Conservation (phyloP, 768 basidiomycete species). For the Tylopilus felleus region DNA sequence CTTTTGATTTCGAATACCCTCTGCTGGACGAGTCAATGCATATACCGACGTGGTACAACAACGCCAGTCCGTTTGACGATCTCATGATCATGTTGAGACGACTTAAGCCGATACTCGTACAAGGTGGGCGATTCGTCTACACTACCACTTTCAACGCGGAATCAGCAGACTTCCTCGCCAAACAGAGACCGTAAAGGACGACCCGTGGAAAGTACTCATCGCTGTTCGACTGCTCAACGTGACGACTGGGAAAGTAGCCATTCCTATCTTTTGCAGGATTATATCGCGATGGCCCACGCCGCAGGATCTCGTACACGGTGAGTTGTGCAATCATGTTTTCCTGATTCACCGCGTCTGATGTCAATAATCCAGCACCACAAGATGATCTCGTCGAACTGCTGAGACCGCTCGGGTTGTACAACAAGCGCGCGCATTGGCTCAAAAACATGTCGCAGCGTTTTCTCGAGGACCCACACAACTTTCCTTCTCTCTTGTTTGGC, state of each 20-base stretch:
- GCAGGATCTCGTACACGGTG: slow-evolving; percentile 52
- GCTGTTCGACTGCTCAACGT: slow-evolving; percentile 69
- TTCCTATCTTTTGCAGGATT: slow-evolving; percentile 63
- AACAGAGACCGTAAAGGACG: slow-evolving; percentile 47
- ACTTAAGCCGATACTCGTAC: slow-evolving; percentile 31
- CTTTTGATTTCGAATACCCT: slow-evolving; percentile 5
- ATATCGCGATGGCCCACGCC: slow-evolving; percentile 58
- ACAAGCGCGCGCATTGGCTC: slow-evolving; percentile 53
- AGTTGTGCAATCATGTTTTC: not conserved
- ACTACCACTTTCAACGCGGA: not conserved
- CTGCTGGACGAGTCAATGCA: not conserved
- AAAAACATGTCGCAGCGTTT: slow-evolving; percentile 53
- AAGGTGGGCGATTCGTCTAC: slow-evolving; percentile 18
- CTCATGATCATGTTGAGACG: slow-evolving; percentile 27
- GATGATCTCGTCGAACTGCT: slow-evolving; percentile 45
- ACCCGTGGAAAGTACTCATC: slow-evolving; percentile 70
- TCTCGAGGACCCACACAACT: slow-evolving; percentile 37
- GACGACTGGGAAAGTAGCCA: slow-evolving; percentile 58
- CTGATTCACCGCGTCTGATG: not conserved
- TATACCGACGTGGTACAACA: not conserved
- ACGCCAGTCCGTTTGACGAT: slow-evolving; percentile 15
- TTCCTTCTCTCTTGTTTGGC: slow-evolving; percentile 5
- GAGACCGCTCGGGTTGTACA: slow-evolving; percentile 56
- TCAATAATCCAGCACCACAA: slow-evolving; percentile 35
- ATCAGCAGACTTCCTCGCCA: not conserved